phyloP scores from a whole-genome alignment of 805 yeast species.

The Wickerhamiella azyma region DNA sequence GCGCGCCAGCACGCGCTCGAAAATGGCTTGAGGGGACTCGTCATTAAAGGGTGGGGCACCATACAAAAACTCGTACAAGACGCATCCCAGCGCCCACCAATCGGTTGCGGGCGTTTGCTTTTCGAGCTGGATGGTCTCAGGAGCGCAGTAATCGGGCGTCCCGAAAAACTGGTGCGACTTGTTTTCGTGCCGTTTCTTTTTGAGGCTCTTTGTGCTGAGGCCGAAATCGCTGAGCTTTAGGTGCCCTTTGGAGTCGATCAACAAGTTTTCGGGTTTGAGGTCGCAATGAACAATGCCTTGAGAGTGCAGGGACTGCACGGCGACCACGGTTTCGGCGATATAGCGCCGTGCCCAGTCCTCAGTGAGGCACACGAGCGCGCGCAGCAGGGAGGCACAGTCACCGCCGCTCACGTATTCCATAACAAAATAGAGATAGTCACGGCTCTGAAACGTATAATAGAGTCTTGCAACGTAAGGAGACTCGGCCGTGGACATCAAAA shows the following conservation, averaged over 20 bases:
- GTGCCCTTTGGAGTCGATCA: conserved; percentile 80
- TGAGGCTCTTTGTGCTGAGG: conserved; percentile 23
- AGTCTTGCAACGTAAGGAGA: conserved; percentile 87
- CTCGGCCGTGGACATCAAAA: conserved; percentile 82
- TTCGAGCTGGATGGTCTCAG: conserved; percentile 79
- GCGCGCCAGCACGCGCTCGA: conserved; percentile 62
- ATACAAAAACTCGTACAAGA: conserved; percentile 76
- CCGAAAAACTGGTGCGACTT: conserved; percentile 61
- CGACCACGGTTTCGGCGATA: conserved; percentile 79
- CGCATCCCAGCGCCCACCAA: conserved; percentile 99
- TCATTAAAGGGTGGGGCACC: conserved; percentile 96
- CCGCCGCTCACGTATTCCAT: conserved; percentile 97
- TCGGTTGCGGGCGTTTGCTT: conserved; percentile 80
- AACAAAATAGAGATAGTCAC: conserved; percentile 74
- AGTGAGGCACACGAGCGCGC: conserved; percentile 69
- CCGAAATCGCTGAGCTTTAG: conserved; percentile 92
- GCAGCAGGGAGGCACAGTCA: conserved; percentile 76
- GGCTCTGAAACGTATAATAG: conserved; percentile 77
- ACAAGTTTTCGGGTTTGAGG: conserved; percentile 82
- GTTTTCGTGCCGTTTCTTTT: neutral
- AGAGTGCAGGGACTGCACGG: conserved; percentile 77
- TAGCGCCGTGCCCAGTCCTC: conserved; percentile 72
- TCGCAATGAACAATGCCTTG: conserved; percentile 91
- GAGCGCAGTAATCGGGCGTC: conserved; percentile 95
- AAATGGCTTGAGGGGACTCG: conserved; percentile 61